Evolutionary conservation across 805 yeast species (phyloP).

Genomic region (Torulaspora maleeae): DNA sequence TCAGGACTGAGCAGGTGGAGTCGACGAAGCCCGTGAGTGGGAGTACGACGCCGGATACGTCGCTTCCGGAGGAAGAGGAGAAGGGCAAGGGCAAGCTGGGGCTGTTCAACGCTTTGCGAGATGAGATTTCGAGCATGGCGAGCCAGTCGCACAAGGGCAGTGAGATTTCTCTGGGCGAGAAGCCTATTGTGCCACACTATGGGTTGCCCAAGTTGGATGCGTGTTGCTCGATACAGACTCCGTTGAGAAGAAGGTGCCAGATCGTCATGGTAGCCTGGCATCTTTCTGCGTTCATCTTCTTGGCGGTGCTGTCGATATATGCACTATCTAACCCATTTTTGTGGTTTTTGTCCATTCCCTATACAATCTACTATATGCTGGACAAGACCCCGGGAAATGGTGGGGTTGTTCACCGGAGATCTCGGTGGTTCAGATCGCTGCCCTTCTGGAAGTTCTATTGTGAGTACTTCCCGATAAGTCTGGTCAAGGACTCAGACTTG

Average conservation of each 20-base stretch:
- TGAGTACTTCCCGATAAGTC: slow-evolving; percentile 70
- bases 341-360: slow-evolving; percentile 67
- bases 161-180: neutral
- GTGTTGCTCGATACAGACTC: slow-evolving; percentile 52
- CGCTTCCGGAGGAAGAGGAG: slow-evolving; percentile 4
- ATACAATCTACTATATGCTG: slow-evolving; percentile 51
- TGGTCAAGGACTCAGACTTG: slow-evolving; percentile 64
- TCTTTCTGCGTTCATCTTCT: slow-evolving; percentile 56
- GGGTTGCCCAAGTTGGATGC: slow-evolving; percentile 6
- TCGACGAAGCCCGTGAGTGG: slow-evolving; percentile 6
- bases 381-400: slow-evolving; percentile 79
- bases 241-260: slow-evolving; percentile 54
- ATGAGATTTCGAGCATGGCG: slow-evolving; percentile 1
- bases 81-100: slow-evolving; percentile 1
- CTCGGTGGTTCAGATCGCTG: slow-evolving; percentile 52
- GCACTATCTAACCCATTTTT: slow-evolving; percentile 53
- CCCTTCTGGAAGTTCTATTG: slow-evolving; percentile 68
- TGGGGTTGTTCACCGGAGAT: slow-evolving; percentile 51
- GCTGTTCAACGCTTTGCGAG: slow-evolving; percentile 3
- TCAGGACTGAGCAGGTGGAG: slow-evolving; percentile 1
- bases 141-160: neutral
- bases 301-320: slow-evolving; percentile 49
- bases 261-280: slow-evolving; percentile 72
- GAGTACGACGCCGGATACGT: slow-evolving; percentile 5
- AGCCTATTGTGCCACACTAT: slow-evolving; percentile 1